Evolutionary conservation across 352 stramenopile species (phyloP), one percentile per base, ranked within the genome.

Genomic region (Globisporangium perplexum): DNA sequence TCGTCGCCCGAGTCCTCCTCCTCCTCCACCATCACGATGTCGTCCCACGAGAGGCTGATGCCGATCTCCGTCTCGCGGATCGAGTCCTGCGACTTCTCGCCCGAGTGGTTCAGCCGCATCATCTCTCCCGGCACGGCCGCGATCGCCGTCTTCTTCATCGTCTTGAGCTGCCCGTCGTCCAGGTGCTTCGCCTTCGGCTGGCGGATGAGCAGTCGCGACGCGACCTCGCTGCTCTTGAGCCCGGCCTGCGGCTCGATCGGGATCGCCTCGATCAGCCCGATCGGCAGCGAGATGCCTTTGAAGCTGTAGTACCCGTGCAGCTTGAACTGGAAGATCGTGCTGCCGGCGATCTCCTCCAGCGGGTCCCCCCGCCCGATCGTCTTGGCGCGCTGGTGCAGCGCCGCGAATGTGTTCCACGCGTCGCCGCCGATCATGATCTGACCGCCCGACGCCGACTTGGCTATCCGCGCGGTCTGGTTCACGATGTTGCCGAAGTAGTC

Each of bases 401-500:
- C 62, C 17, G 69, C 69, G 46, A 90, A 92, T 8, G 76, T 62
- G 44, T 71, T 85, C 85, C 85, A 95, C 0, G 80, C 82, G 18
- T 92, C 83, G 6, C 80, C 75, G 24, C 85, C 85, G 53, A 95
- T 88, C 31, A 95, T 68, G 22, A 93, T 77, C 59, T 95, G 78
- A 1, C 82, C 81, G 38, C 85, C 85, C 17, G 86, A 76, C 0
- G 85, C 78, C 20, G 82, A 78, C 65, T 95, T 95, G 17, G 85
- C 85, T 53, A 95, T 95, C 44, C 85, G 76, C 6, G 85, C 85
- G 0, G 85, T 95, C 60, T 93, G 82, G 59, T 95, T 95, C 53
- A 95, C 85, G 57, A 95, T 93, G 63, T 93, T 93, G 46, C 85
- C 85, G 46, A 95, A 95, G 64, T 95, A 95, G 62, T 95, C 85